Base-by-base conservation (phyloP, 2,329 filamentous ascomycete species). In the Helotiales sp. region DNA sequence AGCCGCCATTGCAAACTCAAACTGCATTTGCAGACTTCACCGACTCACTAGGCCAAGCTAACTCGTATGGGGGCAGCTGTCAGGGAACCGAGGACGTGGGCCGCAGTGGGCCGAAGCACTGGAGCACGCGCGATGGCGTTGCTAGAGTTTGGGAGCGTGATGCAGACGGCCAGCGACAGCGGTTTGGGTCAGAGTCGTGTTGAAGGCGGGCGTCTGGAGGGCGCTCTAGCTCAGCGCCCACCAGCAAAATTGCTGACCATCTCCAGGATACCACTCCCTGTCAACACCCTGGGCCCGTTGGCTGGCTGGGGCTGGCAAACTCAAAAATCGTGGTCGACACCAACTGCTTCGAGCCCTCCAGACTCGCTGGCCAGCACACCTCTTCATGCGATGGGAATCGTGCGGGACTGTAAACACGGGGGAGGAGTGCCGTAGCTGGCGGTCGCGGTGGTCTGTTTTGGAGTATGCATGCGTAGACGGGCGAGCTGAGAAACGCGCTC, bases 91-190 rank as follows among this genome's bases (percentile, higher is more conserved):
- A 52, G 22, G 50, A 53, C 50, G 44, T 52, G 55, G 52, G 46
- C 54, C 57, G 52, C 51, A 46, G 52, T 54, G 61, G 56, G 51
- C 52, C 40, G 52, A 53, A 55, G 50, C 54, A 48, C 52, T 34
- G 52, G 50, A 55, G 50, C 54, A 57, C 40, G 54, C 44, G 17
- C 51, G 51, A 59, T 61, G 58, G 61, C 58, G 54, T 48, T 53
- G 48, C 40, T 59, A 49, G 52, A 48, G n/a, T 54, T 49, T 59
- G 61, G 59, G 59, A 60, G 25, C 27, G 47, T 47, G 47, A 33
- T 51, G 46, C 36, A 46, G 27, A 51, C 40, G n/a, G n/a, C n/a
- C n/a, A n/a, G n/a, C n/a, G 30, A 38, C 46, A 47, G 51, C 52
- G 47, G 47, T 56, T 55, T 55, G 52, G 55, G 31, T 50, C 36